Evolutionary conservation across 1,139 yeast species (phyloP), one percentile per base, ranked within the genome.

Genomic region (Candida tetrigidarum): DNA sequence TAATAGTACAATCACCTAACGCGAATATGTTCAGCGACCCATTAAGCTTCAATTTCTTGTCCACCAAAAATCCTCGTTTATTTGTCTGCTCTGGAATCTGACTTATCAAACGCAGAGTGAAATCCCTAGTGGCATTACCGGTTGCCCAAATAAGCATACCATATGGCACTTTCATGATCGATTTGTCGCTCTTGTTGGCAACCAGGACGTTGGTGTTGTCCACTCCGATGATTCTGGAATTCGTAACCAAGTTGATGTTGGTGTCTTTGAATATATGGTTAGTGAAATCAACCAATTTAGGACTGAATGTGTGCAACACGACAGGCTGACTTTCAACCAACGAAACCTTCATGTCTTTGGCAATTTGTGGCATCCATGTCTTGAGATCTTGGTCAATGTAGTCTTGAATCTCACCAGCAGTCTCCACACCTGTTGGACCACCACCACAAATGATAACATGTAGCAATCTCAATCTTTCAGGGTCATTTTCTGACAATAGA

Each of bases 81-180:
- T 96, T 90, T 60, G 82, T 81, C 74, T 91, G 97, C 52, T 83
- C 92, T 41, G 86, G 88, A 55, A 91, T 73, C 66, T 80, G 78
- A 45, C 75, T 59, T 66, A 86, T 81, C 62, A 91, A 73, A 56
- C 80, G 79, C 50, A 81, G 76, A 45, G 86, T 78, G 50, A 91
- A 79, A 43, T 81, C 82, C 67, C 96, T 84, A 50, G 91, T 91
- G 50, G 93, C 91, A 66, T 89, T 90, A 69, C 97, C 97, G 41
- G 97, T 91, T 48, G 97, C 97, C 97, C 97, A 91, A 52, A 91
- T 93, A 56, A 91, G 77, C 63, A 89, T 74, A 59, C 97, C 97
- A 66, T 90, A 65, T 37, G 97, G 96, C 56, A 90, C 72, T 52
- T 81, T 84, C 39, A 78, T 71, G 44, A 72, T 68, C 54, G 78